Percentiles rank a stretch among this genome's conserved stretches.
phyloP scores from a whole-genome alignment of 2,329 filamentous ascomycete species.

The Ophiostoma sp. region DNA sequence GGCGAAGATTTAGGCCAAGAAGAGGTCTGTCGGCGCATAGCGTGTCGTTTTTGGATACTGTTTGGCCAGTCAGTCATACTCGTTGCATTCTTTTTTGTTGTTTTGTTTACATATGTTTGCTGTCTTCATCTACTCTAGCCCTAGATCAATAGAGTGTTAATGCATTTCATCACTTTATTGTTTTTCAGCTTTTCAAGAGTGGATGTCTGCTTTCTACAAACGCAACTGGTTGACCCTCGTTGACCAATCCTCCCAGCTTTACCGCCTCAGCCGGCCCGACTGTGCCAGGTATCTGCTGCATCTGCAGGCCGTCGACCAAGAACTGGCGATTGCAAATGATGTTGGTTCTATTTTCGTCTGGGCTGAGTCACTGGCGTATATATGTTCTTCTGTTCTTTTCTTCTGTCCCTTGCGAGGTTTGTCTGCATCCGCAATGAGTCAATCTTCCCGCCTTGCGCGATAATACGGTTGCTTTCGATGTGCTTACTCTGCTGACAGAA shows the following conservation, averaged over 20 bases:
- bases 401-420: too few relatives aligned
- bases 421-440: too few relatives aligned
- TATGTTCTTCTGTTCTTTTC: too few relatives aligned
- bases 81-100: not conserved
- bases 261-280: not conserved
- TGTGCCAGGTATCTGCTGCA: not conserved
- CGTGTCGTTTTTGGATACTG: not conserved
- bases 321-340: not conserved
- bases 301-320: not conserved
- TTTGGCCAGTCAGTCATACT: not conserved
- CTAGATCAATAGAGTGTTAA: not conserved
- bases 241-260: not conserved
- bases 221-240: not conserved
- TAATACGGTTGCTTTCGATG: not conserved
- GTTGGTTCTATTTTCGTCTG: not conserved
- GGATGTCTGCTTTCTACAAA: too few relatives aligned
- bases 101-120: not conserved
- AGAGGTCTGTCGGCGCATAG: not conserved
- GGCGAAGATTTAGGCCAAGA: constrained; percentile 44
- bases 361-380: too few relatives aligned
- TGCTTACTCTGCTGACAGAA: not conserved
- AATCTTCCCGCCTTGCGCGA: too few relatives aligned
- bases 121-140: not conserved
- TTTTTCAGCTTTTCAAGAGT: not conserved
- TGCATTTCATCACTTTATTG: not conserved